These are phyloP conservation scores for Pterocarpus macrocarpus DNA, from an alignment of 306 rosid species.

Conservation along the genomic window DNA sequence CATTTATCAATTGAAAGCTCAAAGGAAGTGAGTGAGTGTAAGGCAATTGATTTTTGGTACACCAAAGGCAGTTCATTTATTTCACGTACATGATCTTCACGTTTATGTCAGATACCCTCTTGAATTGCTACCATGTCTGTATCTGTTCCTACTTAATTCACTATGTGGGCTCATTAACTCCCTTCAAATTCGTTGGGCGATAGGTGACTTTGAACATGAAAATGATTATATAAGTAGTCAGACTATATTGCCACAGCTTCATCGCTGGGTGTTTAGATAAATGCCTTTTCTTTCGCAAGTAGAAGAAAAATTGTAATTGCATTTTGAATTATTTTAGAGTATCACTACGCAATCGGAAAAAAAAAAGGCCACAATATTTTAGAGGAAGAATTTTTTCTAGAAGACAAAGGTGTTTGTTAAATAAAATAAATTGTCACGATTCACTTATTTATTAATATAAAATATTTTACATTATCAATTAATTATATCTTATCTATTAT, in stretches of 20 bases:
- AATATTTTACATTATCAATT: too few relatives aligned
- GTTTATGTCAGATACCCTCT: constrained; percentile 49
- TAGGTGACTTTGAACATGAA: neutral
- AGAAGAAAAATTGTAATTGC: too few relatives aligned
- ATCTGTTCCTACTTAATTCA: neutral
- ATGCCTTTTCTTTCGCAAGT: neutral
- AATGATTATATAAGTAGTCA: neutral
- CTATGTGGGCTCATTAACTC: constrained; percentile 43
- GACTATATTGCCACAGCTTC: neutral
- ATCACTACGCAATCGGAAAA: too few relatives aligned
- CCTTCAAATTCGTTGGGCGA: constrained; percentile 2
- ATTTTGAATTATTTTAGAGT: too few relatives aligned
- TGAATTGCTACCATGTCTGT: constrained; percentile 41
- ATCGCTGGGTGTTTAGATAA: neutral
- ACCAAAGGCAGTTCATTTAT: constrained; percentile 51
- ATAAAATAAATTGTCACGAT: too few relatives aligned
- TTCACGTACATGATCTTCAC: constrained; percentile 48
- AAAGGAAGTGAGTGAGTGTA: neutral
- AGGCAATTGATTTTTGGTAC: neutral
- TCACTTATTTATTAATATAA: too few relatives aligned
- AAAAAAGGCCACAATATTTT: too few relatives aligned
- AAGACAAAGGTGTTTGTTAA: too few relatives aligned
- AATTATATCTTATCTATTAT: too few relatives aligned
- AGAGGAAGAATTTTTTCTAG: too few relatives aligned
- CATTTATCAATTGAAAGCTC: neutral